These are phyloP conservation scores for Cenococcum geophilum DNA, from an alignment of 495 filamentous ascomycete species.

Conservation along the genomic window DNA sequence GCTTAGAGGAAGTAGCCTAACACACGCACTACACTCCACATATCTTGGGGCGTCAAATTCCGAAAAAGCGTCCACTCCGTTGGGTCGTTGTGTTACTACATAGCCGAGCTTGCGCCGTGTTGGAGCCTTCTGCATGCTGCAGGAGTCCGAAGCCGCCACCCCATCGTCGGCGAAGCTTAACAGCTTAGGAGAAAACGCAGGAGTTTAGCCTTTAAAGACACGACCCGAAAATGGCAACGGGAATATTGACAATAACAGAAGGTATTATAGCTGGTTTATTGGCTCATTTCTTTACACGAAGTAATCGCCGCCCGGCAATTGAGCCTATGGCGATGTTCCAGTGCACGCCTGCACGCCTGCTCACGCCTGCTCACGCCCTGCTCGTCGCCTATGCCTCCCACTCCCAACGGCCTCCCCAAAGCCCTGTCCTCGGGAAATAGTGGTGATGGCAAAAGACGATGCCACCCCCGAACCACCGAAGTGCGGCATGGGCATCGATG, in stretches of 20 bases:
- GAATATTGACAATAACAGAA: slow-evolving; percentile 34
- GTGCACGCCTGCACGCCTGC: background rate
- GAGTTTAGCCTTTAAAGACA: slow-evolving; percentile 29
- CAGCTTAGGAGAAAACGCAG: slow-evolving; percentile 14
- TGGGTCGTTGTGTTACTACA: too few species aligned
- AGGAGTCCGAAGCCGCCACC: background rate
- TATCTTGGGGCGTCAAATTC: too few species aligned
- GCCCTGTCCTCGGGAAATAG: background rate
- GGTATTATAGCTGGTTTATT: slow-evolving; percentile 30
- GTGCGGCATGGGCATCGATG: background rate
- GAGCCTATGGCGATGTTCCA: slow-evolving; percentile 27
- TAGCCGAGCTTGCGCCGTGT: too few species aligned
- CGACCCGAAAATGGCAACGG: slow-evolving; percentile 29
- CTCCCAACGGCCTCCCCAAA: slow-evolving; percentile 14
- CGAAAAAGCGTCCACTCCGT: too few species aligned
- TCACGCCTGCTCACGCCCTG: background rate
- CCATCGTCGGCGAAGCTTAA: background rate
- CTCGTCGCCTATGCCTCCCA: background rate
- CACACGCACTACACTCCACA: too few species aligned
- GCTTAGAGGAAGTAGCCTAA: too few species aligned
- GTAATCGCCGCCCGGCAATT: slow-evolving; percentile 22
- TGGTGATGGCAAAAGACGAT: background rate
- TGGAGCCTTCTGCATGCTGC: background rate
- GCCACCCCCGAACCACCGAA: background rate
- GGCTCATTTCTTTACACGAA: slow-evolving; percentile 25